phyloP scores from a whole-genome alignment of 2,329 filamentous ascomycete species.

The Hypoxylon sp. region DNA sequence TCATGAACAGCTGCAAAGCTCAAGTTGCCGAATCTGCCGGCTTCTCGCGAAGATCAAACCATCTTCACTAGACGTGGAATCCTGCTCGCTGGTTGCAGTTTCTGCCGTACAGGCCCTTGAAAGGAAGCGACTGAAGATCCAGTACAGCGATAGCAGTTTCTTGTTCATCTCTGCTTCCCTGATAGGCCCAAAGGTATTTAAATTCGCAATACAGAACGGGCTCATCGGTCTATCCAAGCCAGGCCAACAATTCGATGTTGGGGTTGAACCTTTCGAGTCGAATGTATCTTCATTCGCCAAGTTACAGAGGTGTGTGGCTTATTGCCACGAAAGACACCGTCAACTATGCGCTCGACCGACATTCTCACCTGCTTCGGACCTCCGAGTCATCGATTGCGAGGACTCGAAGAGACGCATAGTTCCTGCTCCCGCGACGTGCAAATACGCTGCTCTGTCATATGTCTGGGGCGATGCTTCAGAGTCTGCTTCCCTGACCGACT shows the following conservation, averaged over 20 bases:
- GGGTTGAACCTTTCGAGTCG: neutral
- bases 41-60: neutral
- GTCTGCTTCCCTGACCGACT: neutral
- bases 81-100: neutral
- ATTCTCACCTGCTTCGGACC: neutral
- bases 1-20: neutral
- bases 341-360: neutral
- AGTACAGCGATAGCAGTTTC: neutral
- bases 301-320: neutral
- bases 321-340: neutral
- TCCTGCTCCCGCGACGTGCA: neutral
- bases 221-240: neutral
- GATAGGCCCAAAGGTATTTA: neutral
- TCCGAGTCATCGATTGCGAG: neutral
- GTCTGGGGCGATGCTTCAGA: neutral
- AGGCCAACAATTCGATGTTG: neutral
- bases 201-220: neutral
- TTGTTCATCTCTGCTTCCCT: neutral
- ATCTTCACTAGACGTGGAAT: neutral
- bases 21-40: neutral
- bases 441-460: constrained; percentile 10
- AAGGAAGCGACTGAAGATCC: neutral
- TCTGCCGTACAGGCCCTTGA: neutral
- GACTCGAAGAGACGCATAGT: neutral
- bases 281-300: neutral